phyloP scores from a whole-genome alignment of 208 protist genomes.

The Wallacemonas sp. region DNA sequence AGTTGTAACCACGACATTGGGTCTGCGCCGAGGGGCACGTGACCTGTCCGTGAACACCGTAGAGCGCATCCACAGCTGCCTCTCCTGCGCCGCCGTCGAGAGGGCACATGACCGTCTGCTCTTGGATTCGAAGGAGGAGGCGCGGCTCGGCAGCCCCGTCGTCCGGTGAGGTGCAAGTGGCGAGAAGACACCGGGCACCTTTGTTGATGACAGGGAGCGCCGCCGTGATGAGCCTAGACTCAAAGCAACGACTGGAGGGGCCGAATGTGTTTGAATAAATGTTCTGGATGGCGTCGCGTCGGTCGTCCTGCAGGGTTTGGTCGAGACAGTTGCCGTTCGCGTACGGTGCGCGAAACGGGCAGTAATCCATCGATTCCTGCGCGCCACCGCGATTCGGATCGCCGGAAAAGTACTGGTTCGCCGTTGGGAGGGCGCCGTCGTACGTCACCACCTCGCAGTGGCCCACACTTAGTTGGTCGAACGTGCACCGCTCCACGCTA shows the following conservation, averaged over 20 bases:
- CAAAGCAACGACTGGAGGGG: conserved; percentile 34
- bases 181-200: conserved; percentile 37
- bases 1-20: background rate
- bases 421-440: conserved; percentile 8
- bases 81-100: conserved; percentile 25
- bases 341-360: conserved; percentile 28
- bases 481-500: conserved; percentile 21
- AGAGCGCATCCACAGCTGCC: conserved; percentile 32
- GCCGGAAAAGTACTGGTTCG: conserved; percentile 47
- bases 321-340: conserved; percentile 32
- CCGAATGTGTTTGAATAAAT: conserved; percentile 41
- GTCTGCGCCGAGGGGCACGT: background rate
- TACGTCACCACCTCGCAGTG: conserved; percentile 30
- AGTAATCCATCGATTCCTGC: conserved; percentile 50
- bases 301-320: conserved; percentile 15
- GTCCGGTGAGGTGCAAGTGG: conserved; percentile 26
- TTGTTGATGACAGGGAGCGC: conserved; percentile 14
- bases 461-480: conserved; percentile 28
- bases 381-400: conserved; percentile 21
- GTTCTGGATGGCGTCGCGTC: conserved; percentile 12
- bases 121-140: conserved; percentile 42
- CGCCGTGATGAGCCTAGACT: conserved; percentile 36
- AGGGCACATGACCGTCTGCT: conserved; percentile 44
- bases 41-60: conserved; percentile 31
- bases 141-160: background rate